Evolutionary conservation across 2,329 filamentous ascomycete genomes (phyloP).

Genomic region (Colletotrichum lentis): DNA sequence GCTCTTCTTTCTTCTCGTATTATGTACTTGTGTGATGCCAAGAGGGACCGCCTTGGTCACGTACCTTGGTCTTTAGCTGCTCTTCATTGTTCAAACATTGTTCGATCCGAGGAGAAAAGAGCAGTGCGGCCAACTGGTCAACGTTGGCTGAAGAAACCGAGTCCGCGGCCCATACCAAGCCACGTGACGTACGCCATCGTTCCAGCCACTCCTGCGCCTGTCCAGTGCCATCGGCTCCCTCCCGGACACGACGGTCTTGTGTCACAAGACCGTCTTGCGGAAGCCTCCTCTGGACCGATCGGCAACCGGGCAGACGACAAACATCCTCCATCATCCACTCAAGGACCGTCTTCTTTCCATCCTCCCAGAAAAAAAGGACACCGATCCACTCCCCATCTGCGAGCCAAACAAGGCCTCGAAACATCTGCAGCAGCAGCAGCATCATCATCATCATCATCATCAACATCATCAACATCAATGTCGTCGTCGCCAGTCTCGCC

Average conservation of each 20-base stretch:
- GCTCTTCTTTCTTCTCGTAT: no score
- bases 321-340: constrained; percentile 10
- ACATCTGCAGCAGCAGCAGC: constrained; percentile 1
- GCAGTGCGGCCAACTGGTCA: background rate
- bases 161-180: constrained; percentile 10
- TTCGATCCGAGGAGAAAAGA: background rate
- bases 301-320: constrained; percentile 27
- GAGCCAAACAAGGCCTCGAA: constrained; percentile 9
- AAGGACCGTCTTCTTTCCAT: background rate
- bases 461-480: background rate
- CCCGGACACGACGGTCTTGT: constrained; percentile 2
- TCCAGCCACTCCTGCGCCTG: constrained; percentile 27
- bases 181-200: constrained; percentile 32
- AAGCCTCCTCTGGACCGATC: constrained; percentile 33
- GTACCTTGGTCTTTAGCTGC: no score
- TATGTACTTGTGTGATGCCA: no score
- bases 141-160: background rate
- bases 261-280: constrained; percentile 29
- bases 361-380: background rate
- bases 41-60: no score
- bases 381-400: constrained; percentile 14
- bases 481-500: constrained; percentile 6
- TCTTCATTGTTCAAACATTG: background rate
- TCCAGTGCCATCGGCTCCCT: constrained; percentile 23
- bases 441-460: constrained; percentile 12